Evolutionary conservation across 164 flowering plant species (phyloP).

Genomic region (Stephania japonica): DNA sequence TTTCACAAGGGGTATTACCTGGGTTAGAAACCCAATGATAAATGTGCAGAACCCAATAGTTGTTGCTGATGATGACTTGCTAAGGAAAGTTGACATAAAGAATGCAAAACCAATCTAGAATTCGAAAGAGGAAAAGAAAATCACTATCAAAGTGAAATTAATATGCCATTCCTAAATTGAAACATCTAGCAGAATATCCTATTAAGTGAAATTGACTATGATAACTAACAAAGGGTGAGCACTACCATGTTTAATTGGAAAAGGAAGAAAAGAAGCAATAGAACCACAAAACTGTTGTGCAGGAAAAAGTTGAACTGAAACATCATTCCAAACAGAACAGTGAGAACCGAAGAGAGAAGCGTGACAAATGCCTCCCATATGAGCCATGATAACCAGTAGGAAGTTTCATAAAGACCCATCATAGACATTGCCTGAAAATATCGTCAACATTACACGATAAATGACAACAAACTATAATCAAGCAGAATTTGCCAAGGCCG

Average conservation of each 20-base stretch:
- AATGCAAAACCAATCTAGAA: conserved; percentile 78
- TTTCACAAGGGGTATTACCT: conserved; percentile 33
- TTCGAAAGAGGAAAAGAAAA: background rate
- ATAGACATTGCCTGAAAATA: conserved; percentile 76
- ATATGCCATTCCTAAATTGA: background rate
- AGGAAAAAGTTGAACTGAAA: conserved; percentile 89
- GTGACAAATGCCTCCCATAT: conserved; percentile 72
- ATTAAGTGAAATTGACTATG: background rate
- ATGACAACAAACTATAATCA: background rate
- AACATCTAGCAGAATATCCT: background rate
- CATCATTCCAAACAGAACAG: conserved; percentile 89
- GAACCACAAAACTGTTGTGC: conserved; percentile 67
- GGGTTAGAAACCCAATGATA: conserved; percentile 74
- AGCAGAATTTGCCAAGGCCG: background rate
- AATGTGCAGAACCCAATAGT: conserved; percentile 78
- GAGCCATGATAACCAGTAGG: conserved; percentile 97
- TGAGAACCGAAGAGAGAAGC: conserved; percentile 60
- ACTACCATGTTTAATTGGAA: conserved; percentile 94
- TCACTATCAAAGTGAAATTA: background rate
- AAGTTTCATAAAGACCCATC: conserved; percentile 95
- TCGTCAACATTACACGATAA: background rate
- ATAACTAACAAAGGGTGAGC: conserved; percentile 6
- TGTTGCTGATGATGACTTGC: conserved; percentile 80
- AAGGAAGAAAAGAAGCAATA: conserved; percentile 77
- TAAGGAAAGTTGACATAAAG: conserved; percentile 77